Evolutionary conservation across 768 basidiomycete species (phyloP).

Genomic region (Coprinellus aureogranulatus): DNA sequence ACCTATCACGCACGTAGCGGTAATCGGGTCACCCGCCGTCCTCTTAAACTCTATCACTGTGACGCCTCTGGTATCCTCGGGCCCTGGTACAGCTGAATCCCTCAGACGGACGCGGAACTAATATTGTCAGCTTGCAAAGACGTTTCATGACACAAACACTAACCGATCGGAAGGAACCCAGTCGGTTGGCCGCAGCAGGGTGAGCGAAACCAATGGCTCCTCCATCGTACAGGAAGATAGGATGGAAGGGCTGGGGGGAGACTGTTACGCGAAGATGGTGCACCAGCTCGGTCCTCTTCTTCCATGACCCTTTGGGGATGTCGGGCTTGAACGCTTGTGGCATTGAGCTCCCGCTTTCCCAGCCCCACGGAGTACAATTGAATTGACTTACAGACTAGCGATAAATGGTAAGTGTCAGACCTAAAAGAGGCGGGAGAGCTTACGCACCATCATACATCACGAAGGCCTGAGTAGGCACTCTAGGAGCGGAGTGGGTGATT

Average conservation of each 20-base stretch:
- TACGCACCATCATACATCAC: slow-evolving; percentile 29
- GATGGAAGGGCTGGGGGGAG: slow-evolving; percentile 34
- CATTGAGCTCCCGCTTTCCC: not conserved
- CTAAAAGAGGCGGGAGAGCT: not conserved
- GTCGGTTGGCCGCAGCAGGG: slow-evolving; percentile 25
- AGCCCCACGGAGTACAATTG: not conserved
- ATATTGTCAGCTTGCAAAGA: not conserved
- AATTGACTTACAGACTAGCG: not conserved
- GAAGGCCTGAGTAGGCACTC: slow-evolving; percentile 26
- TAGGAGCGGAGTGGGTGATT: slow-evolving; percentile 3
- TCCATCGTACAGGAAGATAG: slow-evolving; percentile 47
- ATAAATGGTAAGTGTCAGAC: not conserved
- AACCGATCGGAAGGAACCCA: slow-evolving; percentile 26
- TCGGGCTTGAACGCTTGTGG: slow-evolving; percentile 19
- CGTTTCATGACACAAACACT: slow-evolving; percentile 6
- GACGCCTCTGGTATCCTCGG: not conserved
- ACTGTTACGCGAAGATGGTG: slow-evolving; percentile 38
- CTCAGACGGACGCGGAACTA: not conserved
- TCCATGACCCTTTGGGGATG: slow-evolving; percentile 17
- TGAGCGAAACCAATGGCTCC: slow-evolving; percentile 41
- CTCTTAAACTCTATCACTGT: not conserved
- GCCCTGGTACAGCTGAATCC: not conserved
- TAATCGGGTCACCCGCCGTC: not conserved
- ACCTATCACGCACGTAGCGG: not conserved
- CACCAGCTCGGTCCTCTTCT: slow-evolving; percentile 31